Evolutionary conservation across 1,284 basidiomycete genomes (phyloP).

Genomic region (Marasmius sp.): DNA sequence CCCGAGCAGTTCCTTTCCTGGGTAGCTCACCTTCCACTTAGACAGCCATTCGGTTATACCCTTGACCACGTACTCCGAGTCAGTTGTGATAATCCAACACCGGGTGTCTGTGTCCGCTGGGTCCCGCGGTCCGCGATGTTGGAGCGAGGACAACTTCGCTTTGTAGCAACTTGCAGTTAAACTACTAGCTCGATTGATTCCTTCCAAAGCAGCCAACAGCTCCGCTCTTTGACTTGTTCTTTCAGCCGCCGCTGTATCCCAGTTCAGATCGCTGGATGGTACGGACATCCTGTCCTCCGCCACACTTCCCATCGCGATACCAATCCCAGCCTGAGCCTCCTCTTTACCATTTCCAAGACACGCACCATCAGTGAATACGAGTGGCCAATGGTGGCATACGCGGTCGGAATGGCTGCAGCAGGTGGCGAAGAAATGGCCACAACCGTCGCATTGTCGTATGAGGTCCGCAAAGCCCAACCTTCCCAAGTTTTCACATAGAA

Average conservation of each 20-base stretch:
- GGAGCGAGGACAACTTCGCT: background rate
- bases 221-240: background rate
- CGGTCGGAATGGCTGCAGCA: background rate
- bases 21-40: background rate
- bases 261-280: background rate
- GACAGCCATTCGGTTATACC: background rate
- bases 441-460: background rate
- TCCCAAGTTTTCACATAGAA: no score
- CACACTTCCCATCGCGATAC: background rate
- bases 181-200: background rate
- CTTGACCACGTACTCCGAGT: constrained; percentile 2
- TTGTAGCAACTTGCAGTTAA: background rate
- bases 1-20: background rate
- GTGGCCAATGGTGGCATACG: constrained; percentile 2
- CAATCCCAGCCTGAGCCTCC: constrained; percentile 2
- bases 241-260: background rate
- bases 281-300: background rate
- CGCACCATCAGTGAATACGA: constrained; percentile 11
- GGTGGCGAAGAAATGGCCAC: background rate
- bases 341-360: constrained; percentile 5
- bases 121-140: no score
- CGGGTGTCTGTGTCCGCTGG: background rate
- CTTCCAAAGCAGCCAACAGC: constrained; percentile 1
- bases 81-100: background rate
- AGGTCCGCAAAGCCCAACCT: no score